These are phyloP conservation scores for Rhododendron ferrugineum DNA, from an alignment of 148 eudicot genomes.

Conservation along the genomic window DNA sequence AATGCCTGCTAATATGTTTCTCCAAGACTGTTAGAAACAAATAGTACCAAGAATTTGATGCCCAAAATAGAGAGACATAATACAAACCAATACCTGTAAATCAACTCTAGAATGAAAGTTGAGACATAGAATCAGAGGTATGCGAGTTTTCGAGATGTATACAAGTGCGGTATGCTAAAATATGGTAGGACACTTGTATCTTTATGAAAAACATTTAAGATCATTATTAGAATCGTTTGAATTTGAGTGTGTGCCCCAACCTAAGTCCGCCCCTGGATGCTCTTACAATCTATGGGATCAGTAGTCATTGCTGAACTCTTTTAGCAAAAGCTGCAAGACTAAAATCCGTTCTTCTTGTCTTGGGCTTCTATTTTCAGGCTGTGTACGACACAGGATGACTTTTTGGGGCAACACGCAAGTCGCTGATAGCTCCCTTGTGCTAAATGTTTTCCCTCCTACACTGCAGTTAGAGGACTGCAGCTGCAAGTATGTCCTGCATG, in stretches of 20 bases:
- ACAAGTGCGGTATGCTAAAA: not conserved
- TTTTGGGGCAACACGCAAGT: not conserved
- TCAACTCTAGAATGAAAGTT: not conserved
- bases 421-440: not conserved
- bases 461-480: too few species aligned
- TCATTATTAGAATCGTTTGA: not conserved
- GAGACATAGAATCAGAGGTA: not conserved
- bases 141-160: not conserved
- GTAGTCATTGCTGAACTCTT: not conserved
- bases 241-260: not conserved
- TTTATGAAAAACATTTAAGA: not conserved
- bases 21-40: not conserved
- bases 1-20: not conserved
- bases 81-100: not conserved
- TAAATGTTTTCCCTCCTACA: not conserved
- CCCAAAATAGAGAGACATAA: not conserved
- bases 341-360: not conserved
- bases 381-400: not conserved
- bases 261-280: not conserved
- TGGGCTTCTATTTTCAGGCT: not conserved
- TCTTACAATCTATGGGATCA: not conserved
- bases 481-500: too few species aligned
- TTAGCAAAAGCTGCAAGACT: not conserved
- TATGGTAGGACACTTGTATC: not conserved
- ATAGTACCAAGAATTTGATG: not conserved